A percentile compares a stretch with the other conserved stretches of the same genome.
These are phyloP conservation scores for Ascoidea asiatica DNA, from an alignment of 805 yeast species.

Conservation along the genomic window DNA sequence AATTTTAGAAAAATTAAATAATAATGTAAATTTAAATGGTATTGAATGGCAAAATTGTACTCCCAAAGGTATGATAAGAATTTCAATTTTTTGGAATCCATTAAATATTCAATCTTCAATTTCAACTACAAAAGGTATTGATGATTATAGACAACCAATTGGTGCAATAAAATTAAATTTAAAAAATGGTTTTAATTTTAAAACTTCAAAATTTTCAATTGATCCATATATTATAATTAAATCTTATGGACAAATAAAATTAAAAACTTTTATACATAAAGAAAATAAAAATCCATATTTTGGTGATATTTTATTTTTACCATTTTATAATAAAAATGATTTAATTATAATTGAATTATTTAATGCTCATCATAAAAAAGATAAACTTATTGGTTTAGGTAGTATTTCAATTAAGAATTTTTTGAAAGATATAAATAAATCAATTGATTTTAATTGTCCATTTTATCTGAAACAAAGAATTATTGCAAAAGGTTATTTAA, in stretches of 20 bases:
- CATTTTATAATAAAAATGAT: conserved; percentile 48
- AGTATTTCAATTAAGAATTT: conserved; percentile 33
- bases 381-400: conserved; percentile 49
- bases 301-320: conserved; percentile 44
- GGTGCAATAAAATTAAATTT: conserved; percentile 55
- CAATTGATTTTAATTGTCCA: conserved; percentile 36
- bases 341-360: conserved; percentile 41
- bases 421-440: conserved; percentile 31
- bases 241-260: conserved; percentile 43
- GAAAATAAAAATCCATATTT: conserved; percentile 42
- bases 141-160: conserved; percentile 36
- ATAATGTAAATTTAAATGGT: too few relatives aligned
- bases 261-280: conserved; percentile 39
- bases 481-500: conserved; percentile 33
- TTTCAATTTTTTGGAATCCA: conserved; percentile 61
- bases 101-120: conserved; percentile 40
- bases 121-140: conserved; percentile 23
- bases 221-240: conserved; percentile 61
- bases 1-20: conserved; percentile 17
- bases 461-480: conserved; percentile 18
- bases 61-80: conserved; percentile 40
- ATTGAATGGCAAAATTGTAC: conserved; percentile 34
- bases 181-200: conserved; percentile 35
- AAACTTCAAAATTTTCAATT: conserved; percentile 47
- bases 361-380: conserved; percentile 57